A percentile compares a stretch with the other conserved stretches of the same genome.
Evolutionary conservation across 2,329 filamentous ascomycete species (phyloP).

Genomic region (Lojkania enalia): DNA sequence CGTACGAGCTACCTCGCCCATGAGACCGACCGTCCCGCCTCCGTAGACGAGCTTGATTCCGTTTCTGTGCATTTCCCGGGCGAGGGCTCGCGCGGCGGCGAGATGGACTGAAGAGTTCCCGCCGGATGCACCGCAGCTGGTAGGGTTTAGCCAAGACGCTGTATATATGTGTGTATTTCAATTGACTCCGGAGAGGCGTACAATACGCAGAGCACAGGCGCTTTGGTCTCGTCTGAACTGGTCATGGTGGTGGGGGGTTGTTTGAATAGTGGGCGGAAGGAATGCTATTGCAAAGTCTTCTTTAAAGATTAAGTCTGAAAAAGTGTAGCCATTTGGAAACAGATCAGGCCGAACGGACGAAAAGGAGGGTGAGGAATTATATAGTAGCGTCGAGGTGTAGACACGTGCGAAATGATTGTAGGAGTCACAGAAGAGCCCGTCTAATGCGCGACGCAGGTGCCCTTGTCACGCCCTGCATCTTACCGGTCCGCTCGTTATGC

Average conservation of each 20-base stretch:
- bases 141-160: constrained; percentile 20
- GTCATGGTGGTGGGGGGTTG: constrained; percentile 24
- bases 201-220: constrained; percentile 87
- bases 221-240: constrained; percentile 17
- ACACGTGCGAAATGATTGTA: no score
- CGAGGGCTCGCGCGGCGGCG: constrained; percentile 76
- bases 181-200: constrained; percentile 48
- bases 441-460: no score
- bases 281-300: no score
- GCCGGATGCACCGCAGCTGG: constrained; percentile 76
- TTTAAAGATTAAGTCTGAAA: no score
- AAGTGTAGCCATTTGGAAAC: no score
- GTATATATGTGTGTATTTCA: neutral
- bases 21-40: constrained; percentile 89
- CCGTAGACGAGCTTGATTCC: constrained; percentile 90
- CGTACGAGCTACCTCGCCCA: constrained; percentile 90
- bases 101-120: constrained; percentile 76
- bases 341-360: no score
- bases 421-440: no score
- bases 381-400: no score
- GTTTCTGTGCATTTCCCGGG: constrained; percentile 70
- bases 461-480: no score
- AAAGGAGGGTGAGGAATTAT: no score
- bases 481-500: no score
- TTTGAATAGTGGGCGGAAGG: no score